Base-by-base conservation (phyloP, 345 rosid genomes). In the Anastatica hierochuntica region DNA sequence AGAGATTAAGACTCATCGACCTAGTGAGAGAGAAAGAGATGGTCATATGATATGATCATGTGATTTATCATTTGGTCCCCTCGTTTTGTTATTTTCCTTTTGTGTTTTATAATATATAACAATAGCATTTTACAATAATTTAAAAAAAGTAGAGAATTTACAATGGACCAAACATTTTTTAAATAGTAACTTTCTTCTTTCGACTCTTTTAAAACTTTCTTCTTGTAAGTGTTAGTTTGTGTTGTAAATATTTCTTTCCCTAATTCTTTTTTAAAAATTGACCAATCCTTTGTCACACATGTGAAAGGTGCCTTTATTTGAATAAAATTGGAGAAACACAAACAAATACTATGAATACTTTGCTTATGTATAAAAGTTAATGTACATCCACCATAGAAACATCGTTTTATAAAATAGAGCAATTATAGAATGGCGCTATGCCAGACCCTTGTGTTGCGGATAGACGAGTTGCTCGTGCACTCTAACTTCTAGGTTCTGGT, bases 21-120 rank as follows among this genome's bases (percentile, higher is more conserved):
- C 35, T 45, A 21, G n/a, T n/a, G n/a, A n/a, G n/a, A n/a, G 37
- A 10, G 41, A 39, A 21, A 29, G 56, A 60, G 37, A 60, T 44
- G 54, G 54, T 53, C 48, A 46, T 63, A 38, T 54, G 43, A 38
- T 63, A 49, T 44, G 47, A 54, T 19, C 69, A 46, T 64, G 56
- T 56, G 69, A 57, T 24, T 23, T 65, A 49, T 35, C 53, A 27
- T 57, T 15, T 64, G 57, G 69, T 64, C 58, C 69, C 69, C 63
- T 41, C 46, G 15, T 49, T 55, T 54, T 15, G n/a, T 8, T 30
- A 38, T 10, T 14, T 39, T 39, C 8, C 26, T 14, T 49, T 30
- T 30, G n/a, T 33, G 3, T 10, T 48, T 48, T 33, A 17, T 21
- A 44, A 45, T 45, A 8, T 6, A 31, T 19, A 20, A 31, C 45